These are phyloP conservation scores for Coemansia sp. DNA, from an alignment of 192 early-diverging fungal species.

Conservation along the genomic window DNA sequence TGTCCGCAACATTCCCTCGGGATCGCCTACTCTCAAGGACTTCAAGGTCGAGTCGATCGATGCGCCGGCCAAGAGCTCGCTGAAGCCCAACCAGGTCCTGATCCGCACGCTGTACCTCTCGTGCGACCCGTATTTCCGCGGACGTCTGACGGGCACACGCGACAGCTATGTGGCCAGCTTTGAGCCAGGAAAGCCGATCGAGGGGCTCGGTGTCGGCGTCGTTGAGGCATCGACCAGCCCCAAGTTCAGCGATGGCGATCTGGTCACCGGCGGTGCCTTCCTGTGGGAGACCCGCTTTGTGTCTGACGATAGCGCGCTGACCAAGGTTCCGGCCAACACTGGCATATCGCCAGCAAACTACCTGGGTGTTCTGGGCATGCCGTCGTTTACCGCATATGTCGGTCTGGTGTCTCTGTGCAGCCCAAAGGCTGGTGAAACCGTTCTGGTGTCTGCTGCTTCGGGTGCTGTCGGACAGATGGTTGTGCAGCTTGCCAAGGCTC, in stretches of 20 bases:
- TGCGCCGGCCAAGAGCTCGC: slow-evolving; percentile 6
- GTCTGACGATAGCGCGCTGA: not conserved
- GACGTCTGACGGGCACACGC: slow-evolving; percentile 10
- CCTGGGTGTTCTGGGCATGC: slow-evolving; percentile 78
- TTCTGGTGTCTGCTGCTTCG: slow-evolving; percentile 79
- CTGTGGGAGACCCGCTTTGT: slow-evolving; percentile 60
- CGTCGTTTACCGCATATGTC: slow-evolving; percentile 77
- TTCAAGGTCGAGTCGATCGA: slow-evolving; percentile 25
- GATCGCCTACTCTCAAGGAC: slow-evolving; percentile 24
- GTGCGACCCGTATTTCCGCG: slow-evolving; percentile 17
- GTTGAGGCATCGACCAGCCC: slow-evolving; percentile 67
- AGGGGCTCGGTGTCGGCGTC: slow-evolving; percentile 62
- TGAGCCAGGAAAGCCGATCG: slow-evolving; percentile 54
- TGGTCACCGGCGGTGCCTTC: slow-evolving; percentile 60
- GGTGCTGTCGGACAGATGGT: slow-evolving; percentile 78
- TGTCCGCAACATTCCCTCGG: slow-evolving; percentile 17
- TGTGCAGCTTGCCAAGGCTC: slow-evolving; percentile 77
- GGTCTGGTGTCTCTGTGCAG: slow-evolving; percentile 65
- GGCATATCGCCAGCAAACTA: slow-evolving; percentile 61
- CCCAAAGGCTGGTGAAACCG: slow-evolving; percentile 80
- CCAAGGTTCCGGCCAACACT: slow-evolving; percentile 16
- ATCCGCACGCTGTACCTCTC: slow-evolving; percentile 17
- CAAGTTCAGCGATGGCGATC: slow-evolving; percentile 64
- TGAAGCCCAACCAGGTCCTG: slow-evolving; percentile 10
- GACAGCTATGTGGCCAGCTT: slow-evolving; percentile 19